These are phyloP conservation scores for Adansonia gregorii DNA, from an alignment of 441 rosid genomes.

Conservation along the genomic window DNA sequence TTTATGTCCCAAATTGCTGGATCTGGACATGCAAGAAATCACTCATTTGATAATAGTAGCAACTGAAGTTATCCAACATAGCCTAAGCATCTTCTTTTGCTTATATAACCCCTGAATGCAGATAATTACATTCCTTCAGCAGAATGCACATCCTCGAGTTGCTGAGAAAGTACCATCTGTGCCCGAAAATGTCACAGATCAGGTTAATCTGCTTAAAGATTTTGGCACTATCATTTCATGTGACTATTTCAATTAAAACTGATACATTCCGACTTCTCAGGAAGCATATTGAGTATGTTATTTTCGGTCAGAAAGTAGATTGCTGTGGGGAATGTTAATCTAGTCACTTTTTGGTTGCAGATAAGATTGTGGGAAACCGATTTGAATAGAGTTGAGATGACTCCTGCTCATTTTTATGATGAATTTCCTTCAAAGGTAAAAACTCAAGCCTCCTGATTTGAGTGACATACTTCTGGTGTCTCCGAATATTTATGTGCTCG, in stretches of 20 bases:
- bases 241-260: neutral
- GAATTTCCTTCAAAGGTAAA: conserved; percentile 91
- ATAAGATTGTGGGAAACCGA: conserved; percentile 96
- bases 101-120: conserved; percentile 38
- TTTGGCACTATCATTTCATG: neutral
- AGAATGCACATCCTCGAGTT: conserved; percentile 90
- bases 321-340: neutral
- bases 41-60: neutral
- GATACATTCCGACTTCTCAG: conserved; percentile 10
- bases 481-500: conserved; percentile 10
- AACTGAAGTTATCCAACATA: neutral
- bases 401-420: conserved; percentile 72
- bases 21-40: conserved; percentile 15
- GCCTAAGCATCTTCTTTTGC: conserved; percentile 15
- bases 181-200: conserved; percentile 96
- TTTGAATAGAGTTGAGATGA: conserved; percentile 87
- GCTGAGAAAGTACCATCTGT: conserved; percentile 77
- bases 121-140: conserved; percentile 90
- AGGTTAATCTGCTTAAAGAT: conserved; percentile 45
- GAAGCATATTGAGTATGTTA: neutral
- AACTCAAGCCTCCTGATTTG: conserved; percentile 26
- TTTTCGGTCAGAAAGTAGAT: neutral
- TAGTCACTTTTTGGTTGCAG: conserved; percentile 40
- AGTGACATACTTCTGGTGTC: neutral
- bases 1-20: neutral